phyloP scores from a whole-genome alignment of 768 basidiomycete genomes.

The Tulasnella calospora region DNA sequence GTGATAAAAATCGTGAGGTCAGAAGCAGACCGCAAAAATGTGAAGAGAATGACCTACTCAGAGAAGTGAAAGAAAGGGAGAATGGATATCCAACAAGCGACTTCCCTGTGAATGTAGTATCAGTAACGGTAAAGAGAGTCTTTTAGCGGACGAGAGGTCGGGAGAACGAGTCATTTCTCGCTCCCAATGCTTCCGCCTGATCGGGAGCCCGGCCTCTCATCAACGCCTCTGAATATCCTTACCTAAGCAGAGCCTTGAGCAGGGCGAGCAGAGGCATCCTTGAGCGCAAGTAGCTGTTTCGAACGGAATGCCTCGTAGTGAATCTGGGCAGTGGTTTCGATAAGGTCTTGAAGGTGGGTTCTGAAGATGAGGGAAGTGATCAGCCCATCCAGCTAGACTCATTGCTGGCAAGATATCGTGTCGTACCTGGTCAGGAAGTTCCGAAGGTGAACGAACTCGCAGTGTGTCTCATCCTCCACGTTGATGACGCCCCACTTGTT shows the following conservation, averaged over 20 bases:
- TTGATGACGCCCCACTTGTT: slow-evolving; percentile 99
- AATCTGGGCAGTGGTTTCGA: slow-evolving; percentile 97
- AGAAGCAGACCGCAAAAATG: neutral
- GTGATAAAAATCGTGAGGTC: neutral
- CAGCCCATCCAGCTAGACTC: neutral
- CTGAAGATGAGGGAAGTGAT: slow-evolving; percentile 39
- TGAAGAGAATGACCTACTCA: neutral
- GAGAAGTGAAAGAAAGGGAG: neutral
- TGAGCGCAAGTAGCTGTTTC: slow-evolving; percentile 93
- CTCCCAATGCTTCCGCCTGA: too few relatives aligned
- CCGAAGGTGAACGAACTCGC: slow-evolving; percentile 95
- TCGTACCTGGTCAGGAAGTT: slow-evolving; percentile 89
- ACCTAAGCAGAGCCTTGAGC: slow-evolving; percentile 3
- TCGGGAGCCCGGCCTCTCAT: neutral
- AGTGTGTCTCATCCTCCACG: slow-evolving; percentile 93
- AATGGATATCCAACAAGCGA: neutral
- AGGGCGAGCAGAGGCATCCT: slow-evolving; percentile 66
- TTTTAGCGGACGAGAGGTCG: neutral
- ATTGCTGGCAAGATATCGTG: neutral
- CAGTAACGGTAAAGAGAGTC: neutral
- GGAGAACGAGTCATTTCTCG: too few relatives aligned
- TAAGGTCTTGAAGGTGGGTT: slow-evolving; percentile 96
- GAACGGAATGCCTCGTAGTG: slow-evolving; percentile 99
- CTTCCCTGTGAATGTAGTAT: neutral
- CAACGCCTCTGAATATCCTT: neutral